These are phyloP conservation scores for Myrmaecium sp. DNA, from an alignment of 2,329 filamentous ascomycete genomes.

Conservation along the genomic window DNA sequence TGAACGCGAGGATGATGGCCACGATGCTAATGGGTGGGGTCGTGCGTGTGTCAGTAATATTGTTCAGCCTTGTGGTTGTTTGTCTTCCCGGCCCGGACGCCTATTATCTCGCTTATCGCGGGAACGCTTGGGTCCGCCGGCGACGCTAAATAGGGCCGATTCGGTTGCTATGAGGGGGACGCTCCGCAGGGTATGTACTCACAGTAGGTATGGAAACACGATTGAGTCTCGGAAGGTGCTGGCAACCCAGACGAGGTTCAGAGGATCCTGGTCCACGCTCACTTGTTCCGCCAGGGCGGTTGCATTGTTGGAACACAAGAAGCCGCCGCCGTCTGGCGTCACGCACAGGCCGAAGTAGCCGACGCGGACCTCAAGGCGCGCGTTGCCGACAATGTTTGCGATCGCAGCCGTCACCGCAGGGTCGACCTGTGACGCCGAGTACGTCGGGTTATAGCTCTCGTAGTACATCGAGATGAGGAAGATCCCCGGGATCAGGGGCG, in stretches of 20 bases:
- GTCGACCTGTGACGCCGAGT: slow-evolving; percentile 76
- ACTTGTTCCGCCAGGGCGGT: slow-evolving; percentile 83
- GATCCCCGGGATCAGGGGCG: slow-evolving; percentile 83
- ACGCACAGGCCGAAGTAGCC: slow-evolving; percentile 98
- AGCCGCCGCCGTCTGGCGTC: slow-evolving; percentile 75
- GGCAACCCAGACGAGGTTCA: slow-evolving; percentile 95
- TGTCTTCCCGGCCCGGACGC: neutral
- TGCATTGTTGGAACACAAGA: slow-evolving; percentile 94
- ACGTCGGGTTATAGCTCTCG: slow-evolving; percentile 64
- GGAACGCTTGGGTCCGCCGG: no score
- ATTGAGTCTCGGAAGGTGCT: slow-evolving; percentile 97
- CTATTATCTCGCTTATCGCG: no score
- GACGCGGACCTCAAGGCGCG: slow-evolving; percentile 74
- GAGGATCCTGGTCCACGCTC: slow-evolving; percentile 76
- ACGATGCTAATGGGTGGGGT: slow-evolving; percentile 52
- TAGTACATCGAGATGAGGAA: slow-evolving; percentile 99
- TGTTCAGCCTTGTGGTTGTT: slow-evolving; percentile 5
- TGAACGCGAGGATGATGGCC: slow-evolving; percentile 90
- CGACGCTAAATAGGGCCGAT: neutral
- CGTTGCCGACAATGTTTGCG: slow-evolving; percentile 72
- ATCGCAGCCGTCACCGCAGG: slow-evolving; percentile 76
- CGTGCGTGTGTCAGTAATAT: neutral
- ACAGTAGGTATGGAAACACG: slow-evolving; percentile 94
- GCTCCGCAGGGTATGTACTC: slow-evolving; percentile 20
- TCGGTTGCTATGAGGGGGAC: neutral